phyloP scores from a whole-genome alignment of 768 basidiomycete genomes.

The Pleurotus eryngii region DNA sequence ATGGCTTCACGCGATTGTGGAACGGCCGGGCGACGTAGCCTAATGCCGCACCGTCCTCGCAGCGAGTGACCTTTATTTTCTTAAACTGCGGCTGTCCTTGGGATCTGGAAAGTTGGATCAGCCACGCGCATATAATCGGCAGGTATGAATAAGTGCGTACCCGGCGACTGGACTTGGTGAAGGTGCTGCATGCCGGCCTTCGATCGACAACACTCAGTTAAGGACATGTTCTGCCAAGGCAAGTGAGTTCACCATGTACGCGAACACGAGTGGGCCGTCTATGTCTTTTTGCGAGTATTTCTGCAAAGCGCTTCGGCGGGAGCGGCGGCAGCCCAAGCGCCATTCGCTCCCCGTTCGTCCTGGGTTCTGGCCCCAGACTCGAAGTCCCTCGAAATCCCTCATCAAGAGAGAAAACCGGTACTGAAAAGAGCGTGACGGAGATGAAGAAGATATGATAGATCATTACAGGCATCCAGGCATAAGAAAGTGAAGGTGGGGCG shows the following conservation, averaged over 20 bases:
- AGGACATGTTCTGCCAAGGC: background rate
- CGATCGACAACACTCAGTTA: background rate
- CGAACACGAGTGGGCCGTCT: background rate
- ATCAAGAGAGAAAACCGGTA: background rate
- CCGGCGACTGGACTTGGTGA: background rate
- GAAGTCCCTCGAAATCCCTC: background rate
- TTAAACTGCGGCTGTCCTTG: background rate
- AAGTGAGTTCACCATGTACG: background rate
- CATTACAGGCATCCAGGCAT: background rate
- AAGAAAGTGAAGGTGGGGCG: background rate
- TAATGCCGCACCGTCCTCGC: background rate
- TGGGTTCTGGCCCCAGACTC: background rate
- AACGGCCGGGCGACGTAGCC: background rate
- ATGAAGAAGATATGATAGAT: background rate
- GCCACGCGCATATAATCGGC: background rate
- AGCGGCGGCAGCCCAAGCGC: conserved; percentile 1
- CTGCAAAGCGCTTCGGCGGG: background rate
- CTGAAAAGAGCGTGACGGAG: background rate
- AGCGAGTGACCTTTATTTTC: background rate
- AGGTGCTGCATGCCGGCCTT: background rate
- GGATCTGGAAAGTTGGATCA: too few relatives aligned
- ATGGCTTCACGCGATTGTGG: background rate
- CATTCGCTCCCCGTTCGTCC: conserved; percentile 4
- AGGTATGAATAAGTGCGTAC: background rate
- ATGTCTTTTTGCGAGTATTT: background rate